phyloP scores from a whole-genome alignment of 768 basidiomycete genomes.

The Auricularia heimuer region DNA sequence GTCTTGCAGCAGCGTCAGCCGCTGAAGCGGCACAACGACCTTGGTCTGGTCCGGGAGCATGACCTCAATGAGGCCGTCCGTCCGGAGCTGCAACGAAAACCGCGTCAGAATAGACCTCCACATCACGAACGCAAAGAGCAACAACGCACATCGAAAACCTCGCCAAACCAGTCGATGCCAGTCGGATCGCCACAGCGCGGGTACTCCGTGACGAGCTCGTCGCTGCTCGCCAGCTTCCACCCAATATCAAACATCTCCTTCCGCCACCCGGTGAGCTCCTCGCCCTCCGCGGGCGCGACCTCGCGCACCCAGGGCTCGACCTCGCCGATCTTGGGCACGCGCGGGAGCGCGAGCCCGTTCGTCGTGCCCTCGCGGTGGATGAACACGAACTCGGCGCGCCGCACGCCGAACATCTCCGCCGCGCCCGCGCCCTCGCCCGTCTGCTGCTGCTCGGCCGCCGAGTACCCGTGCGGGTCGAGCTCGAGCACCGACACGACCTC shows the following conservation, averaged over 20 bases:
- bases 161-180: slow-evolving; percentile 71
- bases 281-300: slow-evolving; percentile 30
- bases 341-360: slow-evolving; percentile 60
- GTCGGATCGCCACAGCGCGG: slow-evolving; percentile 22
- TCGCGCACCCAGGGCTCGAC: slow-evolving; percentile 73
- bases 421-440: slow-evolving; percentile 35
- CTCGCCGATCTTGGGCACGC: slow-evolving; percentile 79
- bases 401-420: slow-evolving; percentile 53
- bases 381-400: slow-evolving; percentile 77
- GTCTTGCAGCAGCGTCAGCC: slow-evolving; percentile 70
- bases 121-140: neutral
- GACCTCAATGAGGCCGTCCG: slow-evolving; percentile 67
- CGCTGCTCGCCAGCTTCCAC: slow-evolving; percentile 35
- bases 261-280: slow-evolving; percentile 58
- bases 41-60: slow-evolving; percentile 50
- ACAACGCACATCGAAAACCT: slow-evolving; percentile 46
- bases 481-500: slow-evolving; percentile 78
- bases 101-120: slow-evolving; percentile 7
- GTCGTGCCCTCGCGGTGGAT: slow-evolving; percentile 59
- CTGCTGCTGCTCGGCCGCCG: slow-evolving; percentile 38
- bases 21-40: slow-evolving; percentile 47
- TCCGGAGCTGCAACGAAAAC: slow-evolving; percentile 40
- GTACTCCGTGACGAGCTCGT: slow-evolving; percentile 28
- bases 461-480: slow-evolving; percentile 71
- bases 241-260: slow-evolving; percentile 64